phyloP scores from a whole-genome alignment of 768 basidiomycete genomes.

The Leccinum ochraceum region DNA sequence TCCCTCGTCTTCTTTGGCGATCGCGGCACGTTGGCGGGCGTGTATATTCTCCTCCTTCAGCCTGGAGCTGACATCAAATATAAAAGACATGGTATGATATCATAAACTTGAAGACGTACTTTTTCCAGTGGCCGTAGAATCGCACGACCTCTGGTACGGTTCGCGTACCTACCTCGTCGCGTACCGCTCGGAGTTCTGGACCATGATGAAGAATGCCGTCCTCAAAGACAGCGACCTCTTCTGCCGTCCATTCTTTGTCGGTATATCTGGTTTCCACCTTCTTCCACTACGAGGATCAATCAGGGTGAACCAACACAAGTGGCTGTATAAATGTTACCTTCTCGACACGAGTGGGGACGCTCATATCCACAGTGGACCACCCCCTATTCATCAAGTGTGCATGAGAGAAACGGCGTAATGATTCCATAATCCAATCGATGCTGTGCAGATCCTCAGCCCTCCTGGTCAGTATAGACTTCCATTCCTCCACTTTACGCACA shows the following conservation, averaged over 20 bases:
- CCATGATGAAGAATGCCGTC: slow-evolving; percentile 72
- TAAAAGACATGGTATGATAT: slow-evolving; percentile 13
- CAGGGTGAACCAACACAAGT: slow-evolving; percentile 13
- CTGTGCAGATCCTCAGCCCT: slow-evolving; percentile 52
- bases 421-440: slow-evolving; percentile 85
- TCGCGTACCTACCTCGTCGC: slow-evolving; percentile 71
- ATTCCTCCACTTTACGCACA: slow-evolving; percentile 58
- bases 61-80: slow-evolving; percentile 46
- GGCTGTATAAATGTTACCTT: slow-evolving; percentile 52
- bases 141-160: slow-evolving; percentile 77
- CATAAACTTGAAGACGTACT: slow-evolving; percentile 41
- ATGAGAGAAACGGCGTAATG: slow-evolving; percentile 68
- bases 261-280: slow-evolving; percentile 61
- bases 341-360: slow-evolving; percentile 52
- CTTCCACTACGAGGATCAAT: slow-evolving; percentile 60
- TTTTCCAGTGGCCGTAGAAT: slow-evolving; percentile 87
- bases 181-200: slow-evolving; percentile 76
- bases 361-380: slow-evolving; percentile 65
- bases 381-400: slow-evolving; percentile 59
- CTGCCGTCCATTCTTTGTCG: slow-evolving; percentile 69
- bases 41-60: slow-evolving; percentile 68
- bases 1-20: slow-evolving; percentile 29
- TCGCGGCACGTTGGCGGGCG: slow-evolving; percentile 41
- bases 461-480: slow-evolving; percentile 56
- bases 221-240: slow-evolving; percentile 75